phyloP scores from a whole-genome alignment of 768 basidiomycete genomes.

The Tulasnella sp. region DNA sequence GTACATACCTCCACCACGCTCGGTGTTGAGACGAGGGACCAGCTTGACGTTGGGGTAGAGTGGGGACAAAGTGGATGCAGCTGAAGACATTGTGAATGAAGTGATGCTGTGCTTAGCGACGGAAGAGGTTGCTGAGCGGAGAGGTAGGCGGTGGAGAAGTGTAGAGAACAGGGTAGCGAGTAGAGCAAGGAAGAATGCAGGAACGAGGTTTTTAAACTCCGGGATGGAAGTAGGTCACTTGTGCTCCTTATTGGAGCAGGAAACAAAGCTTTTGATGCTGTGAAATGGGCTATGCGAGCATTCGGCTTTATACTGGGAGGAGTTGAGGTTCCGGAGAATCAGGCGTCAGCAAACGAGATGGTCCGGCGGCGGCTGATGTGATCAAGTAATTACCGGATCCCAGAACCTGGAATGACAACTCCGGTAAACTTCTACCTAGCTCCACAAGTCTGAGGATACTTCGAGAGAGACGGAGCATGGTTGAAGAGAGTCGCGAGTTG shows the following conservation, averaged over 20 bases:
- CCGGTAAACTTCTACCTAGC: neutral
- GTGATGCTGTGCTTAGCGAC: neutral
- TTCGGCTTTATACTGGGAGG: neutral
- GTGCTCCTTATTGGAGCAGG: neutral
- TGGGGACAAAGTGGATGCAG: constrained; percentile 21
- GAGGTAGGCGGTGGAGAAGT: constrained; percentile 13
- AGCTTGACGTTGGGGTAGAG: constrained; percentile 26
- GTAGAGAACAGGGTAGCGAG: constrained; percentile 20
- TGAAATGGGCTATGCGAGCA: neutral
- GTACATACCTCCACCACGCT: constrained; percentile 26
- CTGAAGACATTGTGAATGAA: neutral
- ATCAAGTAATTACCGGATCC: neutral
- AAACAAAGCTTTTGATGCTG: neutral
- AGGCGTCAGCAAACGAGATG: neutral
- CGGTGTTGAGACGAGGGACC: constrained; percentile 23
- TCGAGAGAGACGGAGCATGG: neutral
- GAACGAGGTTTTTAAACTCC: neutral
- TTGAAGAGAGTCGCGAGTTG: neutral
- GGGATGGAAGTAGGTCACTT: neutral
- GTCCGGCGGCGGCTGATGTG: constrained; percentile 2
- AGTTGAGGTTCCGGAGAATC: neutral
- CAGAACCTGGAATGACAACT: neutral
- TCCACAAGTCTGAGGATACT: neutral
- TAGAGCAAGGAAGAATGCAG: neutral
- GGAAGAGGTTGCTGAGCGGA: neutral